Base-by-base conservation (phyloP, 2,329 filamentous ascomycete species). In the Aspergillus aculeatinus region DNA sequence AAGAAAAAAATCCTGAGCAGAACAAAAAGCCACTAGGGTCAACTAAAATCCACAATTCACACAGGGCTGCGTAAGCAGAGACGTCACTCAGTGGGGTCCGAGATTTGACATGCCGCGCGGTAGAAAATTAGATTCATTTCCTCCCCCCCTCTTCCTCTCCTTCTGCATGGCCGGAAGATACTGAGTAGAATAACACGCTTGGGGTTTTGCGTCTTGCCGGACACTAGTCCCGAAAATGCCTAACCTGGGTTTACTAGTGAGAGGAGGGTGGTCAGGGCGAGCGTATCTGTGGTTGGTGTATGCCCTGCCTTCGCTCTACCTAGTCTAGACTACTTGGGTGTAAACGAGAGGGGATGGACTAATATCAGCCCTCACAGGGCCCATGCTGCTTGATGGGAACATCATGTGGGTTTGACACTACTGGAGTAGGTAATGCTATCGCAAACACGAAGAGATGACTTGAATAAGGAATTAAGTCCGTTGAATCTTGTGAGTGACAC, bases 81-180 rank as follows among this genome's bases (percentile, higher is more conserved):
- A 65, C 65, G 65, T 65, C 63, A 67, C 58, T 59, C 52, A 56
- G 65, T 65, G 63, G 65, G 65, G 63, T 60, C 56, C 51, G 50
- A 49, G 51, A 54, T 51, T 48, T 55, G 47, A 52, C 48, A 57
- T 49, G 48, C 54, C 31, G 39, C 58, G 61, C 52, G 27, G 52
- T 63, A 44, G 58, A 21, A 23, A 55, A 31, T 35, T 31, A 48
- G 42, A 48, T 48, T 55, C 47, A 44, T 55, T 35, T 29, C 27
- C 7, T 2, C 27, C 27, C 27, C 4, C 23, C 23, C 4, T 23
- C 23, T 4, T 1, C 4, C 23, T 23, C 23, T 23, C 23, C 27
- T 29, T 29, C 27, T 29, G 27, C 27, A 9, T 29, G 35, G 21
- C 25, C 29, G 11, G 33, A 16, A 35, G 14, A 35, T 12, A 16